Base-by-base conservation (phyloP, 1,284 basidiomycete species). In the Naganishia cerealis region DNA sequence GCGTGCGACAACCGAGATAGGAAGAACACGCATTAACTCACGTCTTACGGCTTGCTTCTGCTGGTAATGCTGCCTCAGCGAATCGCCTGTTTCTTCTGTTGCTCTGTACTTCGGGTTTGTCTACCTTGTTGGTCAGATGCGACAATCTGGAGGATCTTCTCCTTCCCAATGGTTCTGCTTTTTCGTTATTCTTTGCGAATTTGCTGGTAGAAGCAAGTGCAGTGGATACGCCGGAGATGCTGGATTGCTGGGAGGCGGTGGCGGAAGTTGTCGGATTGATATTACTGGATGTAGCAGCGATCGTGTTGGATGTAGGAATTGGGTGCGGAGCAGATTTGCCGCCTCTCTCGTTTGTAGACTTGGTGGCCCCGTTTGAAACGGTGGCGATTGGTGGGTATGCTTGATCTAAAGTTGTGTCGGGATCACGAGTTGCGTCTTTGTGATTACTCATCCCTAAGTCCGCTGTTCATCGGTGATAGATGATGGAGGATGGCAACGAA, bases 381-480 rank as follows among this genome's bases (percentile, higher is more conserved):
- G 38, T 50, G 13, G 50, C 29, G 29, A 33, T 40, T 15, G 50
- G 26, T 10, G 39, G 61, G 61, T 63, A 63, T 63, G 50, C 36
- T 54, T 38, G 50, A 40, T 63, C 50, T 18, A 42, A 39, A 26
- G 50, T 63, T 39, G 50, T 21, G 38, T 63, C 39, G 38, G 61
- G 61, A 52, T 63, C 61, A 54, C 61, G 61, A 54, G 61, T 18
- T 24, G 61, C 38, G 53, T 63, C 61, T 50, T 18, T 63, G 61
- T 63, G 50, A 63, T 63, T 63, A 63, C 61, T 63, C 61, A 63
- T 63, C 50, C 61, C 61, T 63, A 52, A 54, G 50, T 42, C 21
- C 48, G 50, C 61, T 63, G 21, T 54, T 63, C 61, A 63, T 63
- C 38, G 50, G 61, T 40, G 61, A 52, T 54, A 38, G 18, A 50